Conservation (phyloP, 768 basidiomycete species). For the Phylloporus scabripes region DNA sequence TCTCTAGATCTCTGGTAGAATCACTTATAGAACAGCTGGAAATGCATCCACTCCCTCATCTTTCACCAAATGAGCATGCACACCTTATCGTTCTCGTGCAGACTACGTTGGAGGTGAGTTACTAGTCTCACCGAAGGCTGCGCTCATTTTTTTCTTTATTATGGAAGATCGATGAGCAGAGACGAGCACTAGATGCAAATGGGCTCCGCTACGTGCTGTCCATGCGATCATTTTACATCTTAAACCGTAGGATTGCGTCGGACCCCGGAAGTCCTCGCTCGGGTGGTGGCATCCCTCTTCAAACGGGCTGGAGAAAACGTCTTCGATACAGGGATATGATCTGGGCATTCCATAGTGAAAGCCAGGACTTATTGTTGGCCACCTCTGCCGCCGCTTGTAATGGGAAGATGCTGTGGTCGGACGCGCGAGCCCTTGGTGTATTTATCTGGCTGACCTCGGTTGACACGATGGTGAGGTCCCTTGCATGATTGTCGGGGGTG, state of each 20-base stretch:
- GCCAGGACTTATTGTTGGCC: slow-evolving; percentile 75
- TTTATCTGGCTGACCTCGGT: slow-evolving; percentile 81
- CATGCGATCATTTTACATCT: slow-evolving; percentile 86
- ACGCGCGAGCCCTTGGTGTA: slow-evolving; percentile 81
- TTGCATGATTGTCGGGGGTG: neutral
- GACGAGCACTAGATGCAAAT: slow-evolving; percentile 85
- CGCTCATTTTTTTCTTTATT: neutral
- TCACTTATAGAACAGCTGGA: slow-evolving; percentile 64
- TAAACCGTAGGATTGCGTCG: slow-evolving; percentile 59
- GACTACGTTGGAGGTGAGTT: slow-evolving; percentile 72
- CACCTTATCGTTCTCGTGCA: slow-evolving; percentile 82
- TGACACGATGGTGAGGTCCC: slow-evolving; percentile 63
- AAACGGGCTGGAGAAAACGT: slow-evolving; percentile 62
- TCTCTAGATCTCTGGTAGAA: slow-evolving; percentile 55
- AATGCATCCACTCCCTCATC: slow-evolving; percentile 55
- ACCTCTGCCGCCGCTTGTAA: slow-evolving; percentile 68
- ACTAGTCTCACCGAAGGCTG: neutral
- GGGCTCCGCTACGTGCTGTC: slow-evolving; percentile 91
- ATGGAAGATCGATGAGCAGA: slow-evolving; percentile 78
- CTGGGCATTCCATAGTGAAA: slow-evolving; percentile 96
- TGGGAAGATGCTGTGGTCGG: slow-evolving; percentile 85
- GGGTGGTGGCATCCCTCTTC: slow-evolving; percentile 36
- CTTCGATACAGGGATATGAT: slow-evolving; percentile 90
- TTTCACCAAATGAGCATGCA: slow-evolving; percentile 76
- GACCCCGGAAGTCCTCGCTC: slow-evolving; percentile 43